Evolutionary conservation across 768 basidiomycete species (phyloP), one percentile per base, ranked within the genome.

Genomic region (Suillus discolor): DNA sequence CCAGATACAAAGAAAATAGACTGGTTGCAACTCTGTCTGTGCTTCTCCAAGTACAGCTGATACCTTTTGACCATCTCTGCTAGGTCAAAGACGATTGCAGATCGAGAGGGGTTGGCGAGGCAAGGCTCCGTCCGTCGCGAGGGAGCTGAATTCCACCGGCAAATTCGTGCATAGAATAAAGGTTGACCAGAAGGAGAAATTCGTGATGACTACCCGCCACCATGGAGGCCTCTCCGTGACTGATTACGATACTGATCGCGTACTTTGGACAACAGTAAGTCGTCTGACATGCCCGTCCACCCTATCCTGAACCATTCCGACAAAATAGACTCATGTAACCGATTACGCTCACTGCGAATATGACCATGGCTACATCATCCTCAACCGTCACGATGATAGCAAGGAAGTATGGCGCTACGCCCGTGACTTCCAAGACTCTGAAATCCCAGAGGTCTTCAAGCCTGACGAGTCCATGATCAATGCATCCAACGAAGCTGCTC

Each of bases 371-470:
- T 92, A 85, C 71, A 78, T 93, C 57, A 77, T 93, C 57, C 91
- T 92, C 72, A 89, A 93, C 70, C 84, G 89, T 38, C 54, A 73
- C 25, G 82, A 80, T 36, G 81, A 82, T 11, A 71, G 77, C 67
- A 89, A 89, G 68, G 93, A 94, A 72, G 85, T 93, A 16, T 94
- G 92, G 93, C 80, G 89, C 36, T 81, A 71, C 34, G 70, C 80
- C 7, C 69, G 77, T 4, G 77, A 80, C 44, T 76, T 81, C 34
- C 69, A 75, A 15, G 65, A 62, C 9, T 67, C 70, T 49, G 65
- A 66, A 7, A 60, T 65, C 16, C 70, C 72, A 15, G 70, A 70
- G 16, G 66, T 66, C 6, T 80, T 76, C 7, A 75, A 66, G 49
- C 82, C 83, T 12, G 78, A 79, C 34, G 66, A 71, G 15, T 68